Conservation (phyloP, 192 early-diverging fungal species). For the Entophlyctis luteolus region DNA sequence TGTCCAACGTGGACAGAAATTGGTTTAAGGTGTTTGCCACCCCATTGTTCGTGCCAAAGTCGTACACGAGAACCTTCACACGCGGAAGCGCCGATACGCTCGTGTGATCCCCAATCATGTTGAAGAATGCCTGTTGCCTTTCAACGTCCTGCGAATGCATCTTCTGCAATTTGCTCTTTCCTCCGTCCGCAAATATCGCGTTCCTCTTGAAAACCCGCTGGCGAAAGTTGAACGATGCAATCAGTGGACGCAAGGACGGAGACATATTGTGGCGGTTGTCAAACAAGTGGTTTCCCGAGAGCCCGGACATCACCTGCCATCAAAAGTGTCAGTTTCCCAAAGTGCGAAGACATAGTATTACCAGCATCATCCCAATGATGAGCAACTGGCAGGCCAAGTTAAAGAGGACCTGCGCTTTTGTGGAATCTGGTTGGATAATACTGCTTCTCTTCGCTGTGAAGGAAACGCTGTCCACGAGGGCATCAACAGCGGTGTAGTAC, state of each 20-base stretch:
- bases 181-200: neutral
- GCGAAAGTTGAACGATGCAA: slow-evolving; percentile 10
- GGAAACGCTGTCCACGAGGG: neutral
- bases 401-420: neutral
- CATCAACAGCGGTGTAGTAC: neutral
- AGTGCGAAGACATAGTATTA: too few relatives aligned
- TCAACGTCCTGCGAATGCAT: neutral
- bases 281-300: neutral
- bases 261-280: slow-evolving; percentile 9
- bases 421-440: neutral
- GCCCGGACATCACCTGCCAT: neutral
- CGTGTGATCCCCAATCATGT: neutral
- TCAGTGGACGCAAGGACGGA: neutral
- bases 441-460: neutral
- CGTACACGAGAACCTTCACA: neutral
- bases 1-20: slow-evolving; percentile 2
- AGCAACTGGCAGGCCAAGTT: neutral
- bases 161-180: neutral
- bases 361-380: neutral
- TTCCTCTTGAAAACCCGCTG: neutral
- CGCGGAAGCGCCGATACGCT: neutral
- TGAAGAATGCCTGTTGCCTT: neutral
- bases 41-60: slow-evolving; percentile 6
- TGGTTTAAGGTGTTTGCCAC: neutral
- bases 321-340: too few relatives aligned